These are phyloP conservation scores for Pulveroboletus frians DNA, from an alignment of 768 basidiomycete species.

Conservation along the genomic window DNA sequence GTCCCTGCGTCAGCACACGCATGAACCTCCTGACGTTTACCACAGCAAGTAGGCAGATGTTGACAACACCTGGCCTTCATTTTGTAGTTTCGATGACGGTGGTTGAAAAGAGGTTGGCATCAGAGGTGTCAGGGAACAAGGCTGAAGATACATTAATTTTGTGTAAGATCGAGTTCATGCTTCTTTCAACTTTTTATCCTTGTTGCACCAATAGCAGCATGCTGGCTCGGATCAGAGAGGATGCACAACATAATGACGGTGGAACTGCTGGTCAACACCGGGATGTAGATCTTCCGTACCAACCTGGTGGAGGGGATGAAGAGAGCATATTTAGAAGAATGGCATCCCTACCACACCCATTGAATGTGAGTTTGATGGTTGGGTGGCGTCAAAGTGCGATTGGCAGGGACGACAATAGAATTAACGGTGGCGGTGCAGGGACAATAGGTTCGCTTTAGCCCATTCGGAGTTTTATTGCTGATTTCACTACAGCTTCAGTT, in stretches of 20 bases:
- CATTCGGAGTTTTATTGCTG: neutral
- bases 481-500: neutral
- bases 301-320: neutral
- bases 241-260: neutral
- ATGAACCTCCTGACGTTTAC: neutral
- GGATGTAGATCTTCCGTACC: too few relatives aligned
- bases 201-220: neutral
- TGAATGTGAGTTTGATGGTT: neutral
- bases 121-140: neutral
- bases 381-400: neutral
- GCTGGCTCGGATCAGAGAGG: neutral
- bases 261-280: too few relatives aligned
- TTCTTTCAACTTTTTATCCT: neutral
- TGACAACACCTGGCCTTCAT: neutral
- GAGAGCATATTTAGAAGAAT: neutral
- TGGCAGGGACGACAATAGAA: neutral
- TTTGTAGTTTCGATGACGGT: neutral
- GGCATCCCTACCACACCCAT: too few relatives aligned
- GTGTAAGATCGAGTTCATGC: neutral
- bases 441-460: constrained; percentile 2
- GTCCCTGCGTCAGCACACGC: neutral
- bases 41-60: neutral
- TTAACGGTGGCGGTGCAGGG: neutral
- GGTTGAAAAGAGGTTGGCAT: neutral
- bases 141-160: neutral